These are phyloP conservation scores for Phytophthora vignae DNA, from an alignment of 352 stramenopile species.

Conservation along the genomic window DNA sequence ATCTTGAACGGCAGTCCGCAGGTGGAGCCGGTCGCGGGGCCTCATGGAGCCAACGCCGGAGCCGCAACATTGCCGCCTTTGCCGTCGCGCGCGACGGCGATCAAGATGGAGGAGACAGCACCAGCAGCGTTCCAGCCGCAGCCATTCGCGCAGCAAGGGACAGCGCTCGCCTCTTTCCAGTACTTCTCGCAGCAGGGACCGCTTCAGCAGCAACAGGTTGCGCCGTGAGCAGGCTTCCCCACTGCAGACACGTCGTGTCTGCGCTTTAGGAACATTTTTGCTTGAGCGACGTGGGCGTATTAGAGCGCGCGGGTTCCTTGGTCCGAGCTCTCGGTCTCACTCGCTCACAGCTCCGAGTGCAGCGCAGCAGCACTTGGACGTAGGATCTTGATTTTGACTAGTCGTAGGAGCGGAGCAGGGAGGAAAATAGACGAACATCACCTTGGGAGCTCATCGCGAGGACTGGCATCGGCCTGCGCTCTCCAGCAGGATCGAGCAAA, in stretches of 20 bases:
- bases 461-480: neutral
- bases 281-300: constrained; percentile 18
- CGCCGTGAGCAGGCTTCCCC: constrained; percentile 16
- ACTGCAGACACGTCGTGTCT: constrained; percentile 3
- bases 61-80: constrained; percentile 23
- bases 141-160: constrained; percentile 20
- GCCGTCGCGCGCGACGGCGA: constrained; percentile 5
- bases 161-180: constrained; percentile 26
- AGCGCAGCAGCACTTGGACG: neutral
- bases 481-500: neutral
- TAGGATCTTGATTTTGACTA: constrained; percentile 38
- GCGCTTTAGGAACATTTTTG: constrained; percentile 21
- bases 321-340: constrained; percentile 10
- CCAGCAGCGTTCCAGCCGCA: constrained; percentile 9
- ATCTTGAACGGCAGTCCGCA: constrained; percentile 76
- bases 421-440: constrained; percentile 42
- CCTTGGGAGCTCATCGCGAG: constrained; percentile 20
- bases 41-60: constrained; percentile 13
- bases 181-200: constrained; percentile 27
- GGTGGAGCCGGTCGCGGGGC: constrained; percentile 33
- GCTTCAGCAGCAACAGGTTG: constrained; percentile 17
- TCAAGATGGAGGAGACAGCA: constrained; percentile 21
- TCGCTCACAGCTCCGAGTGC: constrained; percentile 5
- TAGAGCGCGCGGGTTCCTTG: constrained; percentile 7
- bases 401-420: constrained; percentile 19